A percentile compares a stretch with the other conserved stretches of the same genome.
These are phyloP conservation scores for Exophiala sideris DNA, from an alignment of 2,329 filamentous ascomycete genomes.

Conservation along the genomic window DNA sequence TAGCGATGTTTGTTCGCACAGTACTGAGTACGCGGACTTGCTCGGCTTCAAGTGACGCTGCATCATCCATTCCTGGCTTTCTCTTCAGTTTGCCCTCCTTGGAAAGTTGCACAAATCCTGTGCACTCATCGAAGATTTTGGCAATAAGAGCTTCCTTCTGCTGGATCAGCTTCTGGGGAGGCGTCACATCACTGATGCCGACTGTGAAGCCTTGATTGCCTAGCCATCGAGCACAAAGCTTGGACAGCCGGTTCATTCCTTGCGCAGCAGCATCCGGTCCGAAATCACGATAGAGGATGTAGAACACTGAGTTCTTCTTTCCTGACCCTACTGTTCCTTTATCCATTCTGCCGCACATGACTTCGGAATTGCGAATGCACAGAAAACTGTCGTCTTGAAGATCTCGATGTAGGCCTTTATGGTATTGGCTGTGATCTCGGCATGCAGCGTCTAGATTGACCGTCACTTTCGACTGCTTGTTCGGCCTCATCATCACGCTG, in stretches of 20 bases:
- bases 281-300: conserved; percentile 92
- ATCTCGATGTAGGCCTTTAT: conserved; percentile 73
- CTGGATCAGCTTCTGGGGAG: conserved; percentile 65
- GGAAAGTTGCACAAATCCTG: conserved; percentile 62
- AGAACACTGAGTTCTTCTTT: conserved; percentile 97
- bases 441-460: conserved; percentile 94
- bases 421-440: conserved; percentile 63
- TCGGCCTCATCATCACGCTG: conserved; percentile 85
- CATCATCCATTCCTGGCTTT: conserved; percentile 78
- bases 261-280: conserved; percentile 82
- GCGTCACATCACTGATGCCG: conserved; percentile 91
- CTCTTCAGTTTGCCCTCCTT: conserved; percentile 75
- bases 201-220: conserved; percentile 94
- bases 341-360: conserved; percentile 98
- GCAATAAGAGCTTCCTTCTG: conserved; percentile 73
- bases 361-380: conserved; percentile 90
- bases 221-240: conserved; percentile 81
- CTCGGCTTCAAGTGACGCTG: conserved; percentile 63
- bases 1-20: conserved; percentile 86
- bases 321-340: conserved; percentile 95
- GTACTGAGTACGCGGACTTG: conserved; percentile 90
- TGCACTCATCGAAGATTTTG: conserved; percentile 71
- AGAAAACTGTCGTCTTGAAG: conserved; percentile 68
- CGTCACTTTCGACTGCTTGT: conserved; percentile 73
- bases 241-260: conserved; percentile 91